Base-by-base conservation (phyloP, 768 basidiomycete genomes). In the Inosperma sp. region DNA sequence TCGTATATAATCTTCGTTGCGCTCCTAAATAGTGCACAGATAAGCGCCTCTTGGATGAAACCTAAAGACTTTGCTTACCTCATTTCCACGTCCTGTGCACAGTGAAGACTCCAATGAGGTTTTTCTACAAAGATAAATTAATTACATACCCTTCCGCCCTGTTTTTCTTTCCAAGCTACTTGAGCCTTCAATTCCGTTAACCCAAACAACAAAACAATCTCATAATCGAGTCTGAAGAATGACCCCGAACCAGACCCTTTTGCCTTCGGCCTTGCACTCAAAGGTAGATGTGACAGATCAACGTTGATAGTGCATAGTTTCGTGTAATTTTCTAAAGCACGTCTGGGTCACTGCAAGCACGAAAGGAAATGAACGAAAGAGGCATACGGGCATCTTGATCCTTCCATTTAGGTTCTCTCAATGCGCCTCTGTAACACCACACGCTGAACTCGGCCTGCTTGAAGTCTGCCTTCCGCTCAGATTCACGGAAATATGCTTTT, bases 101-200 rank as follows among this genome's bases (percentile, higher is more conserved):
- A 31, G 12, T 16, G 6, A 16, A 33, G 21, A 34, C n/a, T 25
- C 54, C 49, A 31, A 44, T 14, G 14, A 48, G 41, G 43, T 14
- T 33, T 4, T 26, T n/a, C n/a, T n/a, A n/a, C n/a, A 50, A 12
- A 14, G n/a, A 7, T 14, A 21, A 42, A 27, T 17, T 14, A 52
- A 10, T 16, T 22, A 43, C 22, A 3, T 21, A 48, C 46, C 23
- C 29, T 48, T 23, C 46, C 16, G 51, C 72, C 71, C 19, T 64
- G 77, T 44, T 72, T 68, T 35, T 79, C 76, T 54, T 66, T 62
- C 79, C 79, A 82, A 21, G 69, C 65, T 41, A 81, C 69, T 41
- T 78, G 74, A 0, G 78, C 79, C 51, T 70, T 73, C 53, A 81
- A 59, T 52, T 81, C 80, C 2, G 78, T 80, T 39, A 76, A 55